Evolutionary conservation across 1,284 basidiomycete species (phyloP).

Genomic region (Cystobasidium pallidum): DNA sequence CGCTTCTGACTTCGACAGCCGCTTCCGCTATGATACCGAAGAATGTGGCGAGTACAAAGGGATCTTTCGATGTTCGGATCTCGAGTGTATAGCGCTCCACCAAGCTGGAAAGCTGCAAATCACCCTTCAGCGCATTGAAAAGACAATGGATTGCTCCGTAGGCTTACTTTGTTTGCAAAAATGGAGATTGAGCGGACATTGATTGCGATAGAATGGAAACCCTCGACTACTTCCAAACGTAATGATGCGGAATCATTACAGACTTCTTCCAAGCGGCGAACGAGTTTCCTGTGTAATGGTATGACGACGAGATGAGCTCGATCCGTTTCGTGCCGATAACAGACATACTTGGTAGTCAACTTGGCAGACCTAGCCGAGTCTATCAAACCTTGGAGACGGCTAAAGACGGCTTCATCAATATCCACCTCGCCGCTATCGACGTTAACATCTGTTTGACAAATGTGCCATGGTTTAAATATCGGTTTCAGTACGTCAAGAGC

Average conservation of each 20-base stretch:
- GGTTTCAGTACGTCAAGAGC: constrained; percentile 32
- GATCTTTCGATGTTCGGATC: constrained; percentile 70
- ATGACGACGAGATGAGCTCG: neutral
- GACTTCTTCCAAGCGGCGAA: constrained; percentile 78
- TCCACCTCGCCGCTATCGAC: constrained; percentile 68
- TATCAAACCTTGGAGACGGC: constrained; percentile 76
- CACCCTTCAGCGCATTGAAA: neutral
- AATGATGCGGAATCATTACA: constrained; percentile 71
- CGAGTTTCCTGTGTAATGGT: constrained; percentile 72
- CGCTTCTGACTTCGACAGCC: constrained; percentile 63
- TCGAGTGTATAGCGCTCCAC: constrained; percentile 78
- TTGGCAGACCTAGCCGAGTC: constrained; percentile 81
- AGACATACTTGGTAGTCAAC: constrained; percentile 70
- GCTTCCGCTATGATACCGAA: constrained; percentile 73
- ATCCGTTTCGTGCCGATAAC: too few relatives aligned
- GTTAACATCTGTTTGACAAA: constrained; percentile 64
- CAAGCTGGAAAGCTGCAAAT: constrained; percentile 41
- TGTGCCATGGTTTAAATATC: neutral
- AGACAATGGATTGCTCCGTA: neutral
- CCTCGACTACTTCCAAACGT: constrained; percentile 69
- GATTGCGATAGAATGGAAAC: constrained; percentile 71
- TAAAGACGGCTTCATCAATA: constrained; percentile 72
- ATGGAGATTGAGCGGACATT: constrained; percentile 73
- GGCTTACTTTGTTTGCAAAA: constrained; percentile 78
- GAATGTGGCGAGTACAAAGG: constrained; percentile 74